Conservation (phyloP, 345 rosid species). For the Citrus glauca region DNA sequence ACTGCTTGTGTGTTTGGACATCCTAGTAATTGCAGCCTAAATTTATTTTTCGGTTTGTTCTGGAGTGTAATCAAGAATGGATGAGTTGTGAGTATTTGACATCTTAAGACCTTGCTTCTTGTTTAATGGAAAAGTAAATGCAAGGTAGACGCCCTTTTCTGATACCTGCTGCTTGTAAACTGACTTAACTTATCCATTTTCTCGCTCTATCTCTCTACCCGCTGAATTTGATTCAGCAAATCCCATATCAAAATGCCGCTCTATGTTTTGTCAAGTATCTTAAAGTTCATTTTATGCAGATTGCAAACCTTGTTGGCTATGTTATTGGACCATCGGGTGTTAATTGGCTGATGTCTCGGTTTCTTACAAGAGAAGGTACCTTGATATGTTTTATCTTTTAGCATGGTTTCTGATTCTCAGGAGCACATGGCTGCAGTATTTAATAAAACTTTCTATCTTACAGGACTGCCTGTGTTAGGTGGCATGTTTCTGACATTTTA, state of each 20-base stretch:
- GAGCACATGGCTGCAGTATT: neutral
- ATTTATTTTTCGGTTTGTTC: too few species aligned
- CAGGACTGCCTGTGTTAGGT: conserved; percentile 61
- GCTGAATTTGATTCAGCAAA: neutral
- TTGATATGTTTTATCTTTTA: neutral
- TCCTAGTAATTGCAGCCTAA: neutral
- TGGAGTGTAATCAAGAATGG: neutral
- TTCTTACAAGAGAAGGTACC: conserved; percentile 66
- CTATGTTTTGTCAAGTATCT: neutral
- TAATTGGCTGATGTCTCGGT: conserved; percentile 67
- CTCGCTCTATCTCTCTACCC: neutral
- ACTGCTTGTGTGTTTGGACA: neutral
- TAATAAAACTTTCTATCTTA: conserved; percentile 13
- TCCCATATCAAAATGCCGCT: neutral
- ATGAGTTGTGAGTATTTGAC: neutral
- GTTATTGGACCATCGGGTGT: conserved; percentile 81
- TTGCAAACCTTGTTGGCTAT: conserved; percentile 91
- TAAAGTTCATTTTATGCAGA: conserved; percentile 36
- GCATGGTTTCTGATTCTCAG: neutral
- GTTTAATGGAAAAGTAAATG: neutral
- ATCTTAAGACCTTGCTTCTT: neutral
- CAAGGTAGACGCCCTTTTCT: neutral
- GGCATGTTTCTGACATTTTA: conserved; percentile 69
- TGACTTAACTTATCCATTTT: neutral
- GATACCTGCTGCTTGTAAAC: neutral